Percentiles rank a stretch among this genome's conserved stretches.
These are phyloP conservation scores for Fusarium mexicanum DNA, from an alignment of 2,329 filamentous ascomycete genomes.

Conservation along the genomic window DNA sequence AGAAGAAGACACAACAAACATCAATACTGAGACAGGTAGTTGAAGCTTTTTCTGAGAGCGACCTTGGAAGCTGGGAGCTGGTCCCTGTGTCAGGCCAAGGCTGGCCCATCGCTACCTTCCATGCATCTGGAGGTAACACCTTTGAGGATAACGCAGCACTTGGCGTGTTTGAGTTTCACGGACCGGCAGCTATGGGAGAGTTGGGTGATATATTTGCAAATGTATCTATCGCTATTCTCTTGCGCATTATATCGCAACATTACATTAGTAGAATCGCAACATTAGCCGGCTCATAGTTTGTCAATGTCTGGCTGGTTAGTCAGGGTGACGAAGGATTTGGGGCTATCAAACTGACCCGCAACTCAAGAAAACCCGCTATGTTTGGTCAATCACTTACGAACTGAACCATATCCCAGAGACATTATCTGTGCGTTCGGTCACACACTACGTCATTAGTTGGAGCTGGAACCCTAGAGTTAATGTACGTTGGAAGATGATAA, in stretches of 20 bases:
- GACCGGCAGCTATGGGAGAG: not conserved
- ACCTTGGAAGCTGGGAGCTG: constrained; percentile 1
- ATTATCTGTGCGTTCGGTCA: too few species aligned
- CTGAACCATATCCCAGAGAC: too few species aligned
- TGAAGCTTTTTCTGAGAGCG: not conserved
- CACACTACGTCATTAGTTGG: too few species aligned
- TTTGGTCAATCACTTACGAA: too few species aligned
- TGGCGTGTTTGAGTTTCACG: not conserved
- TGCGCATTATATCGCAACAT: constrained; percentile 3
- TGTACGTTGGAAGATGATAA: too few species aligned
- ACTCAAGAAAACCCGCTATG: too few species aligned
- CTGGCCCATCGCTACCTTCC: not conserved
- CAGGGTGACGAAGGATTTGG: too few species aligned
- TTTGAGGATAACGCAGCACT: not conserved
- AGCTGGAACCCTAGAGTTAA: too few species aligned
- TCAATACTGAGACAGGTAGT: not conserved
- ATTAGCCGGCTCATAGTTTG: not conserved
- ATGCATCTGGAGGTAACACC: not conserved
- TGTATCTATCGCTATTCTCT: not conserved
- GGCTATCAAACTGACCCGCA: too few species aligned
- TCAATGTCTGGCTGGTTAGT: too few species aligned
- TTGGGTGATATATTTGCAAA: not conserved
- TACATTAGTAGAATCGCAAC: not conserved
- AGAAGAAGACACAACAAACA: not conserved
- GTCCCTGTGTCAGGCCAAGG: not conserved